These are phyloP conservation scores for Tephrocybe sp. DNA, from an alignment of 768 basidiomycete species.

Conservation along the genomic window DNA sequence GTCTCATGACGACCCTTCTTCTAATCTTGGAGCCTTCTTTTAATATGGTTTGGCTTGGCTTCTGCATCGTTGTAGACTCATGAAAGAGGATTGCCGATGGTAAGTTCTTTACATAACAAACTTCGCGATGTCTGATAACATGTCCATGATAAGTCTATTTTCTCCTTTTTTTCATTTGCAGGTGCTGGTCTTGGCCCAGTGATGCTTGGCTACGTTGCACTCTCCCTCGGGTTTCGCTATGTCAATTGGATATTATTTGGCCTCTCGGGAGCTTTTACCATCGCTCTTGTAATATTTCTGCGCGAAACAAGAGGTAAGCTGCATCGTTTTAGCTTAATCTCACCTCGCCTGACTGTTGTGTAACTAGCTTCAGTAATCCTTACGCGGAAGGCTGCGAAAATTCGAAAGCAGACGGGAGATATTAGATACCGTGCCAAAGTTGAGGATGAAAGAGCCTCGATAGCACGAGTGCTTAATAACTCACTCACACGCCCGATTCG, in stretches of 20 bases:
- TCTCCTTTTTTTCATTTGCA: conserved; percentile 4
- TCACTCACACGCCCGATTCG: not conserved
- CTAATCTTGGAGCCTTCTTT: no score
- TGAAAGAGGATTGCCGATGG: conserved; percentile 4
- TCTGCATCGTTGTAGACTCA: not conserved
- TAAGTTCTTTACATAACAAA: not conserved
- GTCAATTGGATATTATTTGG: conserved; percentile 2
- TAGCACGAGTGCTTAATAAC: not conserved
- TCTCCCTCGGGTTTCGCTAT: not conserved
- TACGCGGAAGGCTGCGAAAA: not conserved
- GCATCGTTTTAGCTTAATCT: not conserved
- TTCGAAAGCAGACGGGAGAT: not conserved
- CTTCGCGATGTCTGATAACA: not conserved
- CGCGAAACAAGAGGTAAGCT: not conserved
- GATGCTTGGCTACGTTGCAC: not conserved
- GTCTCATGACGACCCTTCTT: no score
- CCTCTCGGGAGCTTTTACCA: conserved; percentile 1
- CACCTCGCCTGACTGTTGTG: no score
- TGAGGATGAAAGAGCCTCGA: not conserved
- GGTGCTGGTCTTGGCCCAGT: not conserved
- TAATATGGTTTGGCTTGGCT: no score
- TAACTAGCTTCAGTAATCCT: not conserved
- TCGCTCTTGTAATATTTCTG: not conserved
- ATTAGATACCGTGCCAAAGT: not conserved
- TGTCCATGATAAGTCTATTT: not conserved